phyloP scores from a whole-genome alignment of 345 rosid genomes.

The Gossypium anomalum region DNA sequence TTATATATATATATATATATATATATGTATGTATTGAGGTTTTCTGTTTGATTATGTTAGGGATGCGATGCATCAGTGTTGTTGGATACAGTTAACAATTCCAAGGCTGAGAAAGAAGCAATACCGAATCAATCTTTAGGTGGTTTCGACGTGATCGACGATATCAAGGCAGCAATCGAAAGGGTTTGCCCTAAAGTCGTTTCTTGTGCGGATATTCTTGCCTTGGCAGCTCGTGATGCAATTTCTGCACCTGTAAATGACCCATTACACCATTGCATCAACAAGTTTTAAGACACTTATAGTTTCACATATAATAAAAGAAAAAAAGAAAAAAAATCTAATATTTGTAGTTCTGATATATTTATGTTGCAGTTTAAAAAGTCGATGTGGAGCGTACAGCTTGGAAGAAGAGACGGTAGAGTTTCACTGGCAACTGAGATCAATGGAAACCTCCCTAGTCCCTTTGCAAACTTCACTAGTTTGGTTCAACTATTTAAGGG shows the following conservation, averaged over 20 bases:
- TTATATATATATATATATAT: background rate
- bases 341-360: background rate
- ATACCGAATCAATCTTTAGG: conserved; percentile 39
- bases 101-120: conserved; percentile 46
- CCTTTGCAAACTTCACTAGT: conserved; percentile 35
- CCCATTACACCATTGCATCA: background rate
- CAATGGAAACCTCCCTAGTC: conserved; percentile 42
- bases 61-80: conserved; percentile 47
- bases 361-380: conserved; percentile 34
- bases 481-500: conserved; percentile 27
- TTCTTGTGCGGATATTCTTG: conserved; percentile 58
- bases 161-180: conserved; percentile 45
- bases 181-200: conserved; percentile 41
- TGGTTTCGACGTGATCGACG: conserved; percentile 59
- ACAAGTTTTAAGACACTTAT: background rate
- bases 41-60: conserved; percentile 16
- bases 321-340: too few species aligned
- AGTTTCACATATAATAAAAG: background rate
- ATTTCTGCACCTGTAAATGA: conserved; percentile 41
- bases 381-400: conserved; percentile 44
- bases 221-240: conserved; percentile 61
- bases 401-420: conserved; percentile 60
- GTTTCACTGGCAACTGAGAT: conserved; percentile 44
- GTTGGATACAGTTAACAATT: conserved; percentile 15
- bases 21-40: too few species aligned